phyloP scores from a whole-genome alignment of 2,329 filamentous ascomycete species.

The Arthrobotrys megalospora region DNA sequence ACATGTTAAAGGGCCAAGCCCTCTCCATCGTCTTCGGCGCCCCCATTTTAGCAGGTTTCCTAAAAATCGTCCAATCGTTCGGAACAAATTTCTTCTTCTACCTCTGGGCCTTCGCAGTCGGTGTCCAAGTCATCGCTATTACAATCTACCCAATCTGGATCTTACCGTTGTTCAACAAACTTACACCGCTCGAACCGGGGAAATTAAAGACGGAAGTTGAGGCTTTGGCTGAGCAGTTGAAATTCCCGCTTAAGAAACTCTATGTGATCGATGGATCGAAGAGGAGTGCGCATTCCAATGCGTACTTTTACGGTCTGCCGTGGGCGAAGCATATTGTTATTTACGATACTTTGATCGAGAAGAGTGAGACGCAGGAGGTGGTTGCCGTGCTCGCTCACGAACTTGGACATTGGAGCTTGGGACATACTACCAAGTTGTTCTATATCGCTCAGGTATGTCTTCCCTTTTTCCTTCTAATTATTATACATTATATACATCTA shows the following conservation, averaged over 20 bases:
- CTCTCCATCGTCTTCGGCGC: conserved; percentile 84
- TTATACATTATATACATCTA: background rate
- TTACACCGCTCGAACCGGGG: conserved; percentile 90
- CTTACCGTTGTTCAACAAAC: conserved; percentile 96
- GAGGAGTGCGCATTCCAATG: conserved; percentile 88
- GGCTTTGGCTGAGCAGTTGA: conserved; percentile 82
- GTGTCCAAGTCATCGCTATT: conserved; percentile 92
- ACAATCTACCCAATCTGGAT: conserved; percentile 97
- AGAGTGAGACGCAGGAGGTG: conserved; percentile 84
- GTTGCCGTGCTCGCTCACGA: conserved; percentile 96
- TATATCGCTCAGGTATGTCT: conserved; percentile 81
- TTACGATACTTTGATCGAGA: conserved; percentile 97
- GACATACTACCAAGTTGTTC: conserved; percentile 93
- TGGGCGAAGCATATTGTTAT: conserved; percentile 99
- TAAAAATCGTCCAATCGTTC: conserved; percentile 93
- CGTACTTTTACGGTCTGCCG: conserved; percentile 95
- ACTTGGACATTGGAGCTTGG: conserved; percentile 95
- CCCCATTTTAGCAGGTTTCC: conserved; percentile 90
- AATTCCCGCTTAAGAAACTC: conserved; percentile 92
- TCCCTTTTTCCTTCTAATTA: background rate
- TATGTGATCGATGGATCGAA: conserved; percentile 96
- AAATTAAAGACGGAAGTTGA: conserved; percentile 90
- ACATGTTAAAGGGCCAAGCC: conserved; percentile 91
- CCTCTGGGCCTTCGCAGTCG: conserved; percentile 92
- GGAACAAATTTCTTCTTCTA: conserved; percentile 98